Percentiles rank a stretch among this genome's conserved stretches.
Evolutionary conservation across 2,329 filamentous ascomycete genomes (phyloP).

Genomic region (Hymenoscyphus salicellus): DNA sequence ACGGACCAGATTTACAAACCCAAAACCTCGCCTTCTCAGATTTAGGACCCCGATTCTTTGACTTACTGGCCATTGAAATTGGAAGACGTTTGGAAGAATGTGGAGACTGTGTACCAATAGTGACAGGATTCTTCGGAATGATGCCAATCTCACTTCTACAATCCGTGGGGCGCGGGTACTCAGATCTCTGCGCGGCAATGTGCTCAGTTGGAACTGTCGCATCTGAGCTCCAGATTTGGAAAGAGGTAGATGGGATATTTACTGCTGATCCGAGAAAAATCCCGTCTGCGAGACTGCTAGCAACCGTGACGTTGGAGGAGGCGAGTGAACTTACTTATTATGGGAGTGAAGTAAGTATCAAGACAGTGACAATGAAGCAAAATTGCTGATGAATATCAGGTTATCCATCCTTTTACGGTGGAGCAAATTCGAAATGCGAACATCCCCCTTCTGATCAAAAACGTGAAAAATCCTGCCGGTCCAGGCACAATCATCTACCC

Average conservation of each 20-base stretch:
- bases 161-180: conserved; percentile 67
- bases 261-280: conserved; percentile 68
- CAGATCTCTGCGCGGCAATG: conserved; percentile 67
- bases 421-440: conserved; percentile 63
- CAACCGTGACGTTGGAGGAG: conserved; percentile 61
- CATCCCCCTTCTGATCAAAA: conserved; percentile 68
- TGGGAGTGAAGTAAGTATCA: conserved; percentile 37
- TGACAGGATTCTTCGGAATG: conserved; percentile 61
- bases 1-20: not conserved
- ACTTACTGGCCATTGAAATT: conserved; percentile 8
- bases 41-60: conserved; percentile 14
- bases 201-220: conserved; percentile 63
- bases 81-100: conserved; percentile 9
- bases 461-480: conserved; percentile 64
- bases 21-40: conserved; percentile 13
- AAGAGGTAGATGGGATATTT: conserved; percentile 72
- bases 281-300: conserved; percentile 58
- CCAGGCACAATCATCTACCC: conserved; percentile 46
- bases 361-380: not conserved
- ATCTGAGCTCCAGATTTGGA: conserved; percentile 68
- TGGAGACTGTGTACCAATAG: conserved; percentile 12
- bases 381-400: conserved; percentile 40
- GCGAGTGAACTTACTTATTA: conserved; percentile 63
- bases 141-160: conserved; percentile 64
- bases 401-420: conserved; percentile 70